Base-by-base conservation (phyloP, 345 rosid species). In the Acer negundo region DNA sequence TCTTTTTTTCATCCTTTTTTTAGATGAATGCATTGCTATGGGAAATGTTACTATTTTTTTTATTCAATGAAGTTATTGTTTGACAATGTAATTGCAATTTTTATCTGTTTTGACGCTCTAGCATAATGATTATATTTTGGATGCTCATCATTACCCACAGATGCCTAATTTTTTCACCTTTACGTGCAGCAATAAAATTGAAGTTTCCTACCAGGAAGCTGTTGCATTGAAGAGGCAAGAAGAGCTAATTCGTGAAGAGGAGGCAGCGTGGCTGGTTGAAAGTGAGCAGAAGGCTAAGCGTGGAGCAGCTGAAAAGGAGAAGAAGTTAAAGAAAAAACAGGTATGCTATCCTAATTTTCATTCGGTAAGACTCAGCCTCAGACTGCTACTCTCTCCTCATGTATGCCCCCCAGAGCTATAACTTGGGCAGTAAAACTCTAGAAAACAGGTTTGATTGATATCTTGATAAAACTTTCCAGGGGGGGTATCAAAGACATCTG, bases 231-330 rank as follows among this genome's bases (percentile, higher is more conserved):
- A 85, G 84, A 89, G 91, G 88, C 99, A 95, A 83, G 99, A 95
- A 77, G 97, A 93, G 86, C 91, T 95, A 76, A 95, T 95, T 67
- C 97, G 97, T 71, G 97, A 94, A 84, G 98, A 95, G 86, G 98
- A 95, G 86, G 96, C 86, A 78, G 94, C 89, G 8, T 88, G 95
- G 88, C 83, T 89, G 73, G 97, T 91, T 76, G 97, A 83, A 82
- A 90, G 82, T 62, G 95, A 92, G 87, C 97, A 88, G 80, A 95
- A 86, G 89, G 89, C 94, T 35, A 95, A 85, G 82, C 91, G 92
- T 72, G 97, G 89, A 65, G 80, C 81, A 76, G 77, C 79, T 44
- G 94, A 89, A n/a, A 92, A 90, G 85, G 97, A 90, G 78, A 95
- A 91, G 89, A 95, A 92, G 80, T 85, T 90, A 53, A 95, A 93